A percentile compares a stretch with the other conserved stretches of the same genome.
Conservation (phyloP, 495 filamentous ascomycete species). For the Amphirosellinia nigrospora region DNA sequence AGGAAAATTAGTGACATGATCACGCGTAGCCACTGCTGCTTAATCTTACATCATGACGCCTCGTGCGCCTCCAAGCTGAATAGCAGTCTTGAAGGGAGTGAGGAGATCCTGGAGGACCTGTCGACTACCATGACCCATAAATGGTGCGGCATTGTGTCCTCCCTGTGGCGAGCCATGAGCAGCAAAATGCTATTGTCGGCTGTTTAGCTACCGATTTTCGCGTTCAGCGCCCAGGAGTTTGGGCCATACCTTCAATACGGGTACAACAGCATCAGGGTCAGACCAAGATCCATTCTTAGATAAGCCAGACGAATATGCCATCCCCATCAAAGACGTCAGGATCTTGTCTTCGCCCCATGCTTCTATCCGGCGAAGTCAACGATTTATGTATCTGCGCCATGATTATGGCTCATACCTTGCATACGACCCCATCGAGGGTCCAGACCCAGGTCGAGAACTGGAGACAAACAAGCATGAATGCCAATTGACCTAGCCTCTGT, state of each 20-base stretch:
- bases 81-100: constrained; percentile 47
- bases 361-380: constrained; percentile 31
- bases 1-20: constrained; percentile 7
- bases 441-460: constrained; percentile 51
- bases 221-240: neutral
- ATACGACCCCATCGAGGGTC: constrained; percentile 52
- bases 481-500: constrained; percentile 49
- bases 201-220: constrained; percentile 12
- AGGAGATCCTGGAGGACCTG: constrained; percentile 48
- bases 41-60: constrained; percentile 49
- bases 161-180: constrained; percentile 47
- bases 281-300: constrained; percentile 49
- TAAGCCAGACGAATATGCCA: constrained; percentile 46
- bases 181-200: constrained; percentile 43
- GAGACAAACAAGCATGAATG: constrained; percentile 48
- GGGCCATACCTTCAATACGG: constrained; percentile 42
- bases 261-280: constrained; percentile 46
- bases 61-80: constrained; percentile 47
- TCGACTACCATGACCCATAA: constrained; percentile 45
- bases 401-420: constrained; percentile 33
- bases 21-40: neutral
- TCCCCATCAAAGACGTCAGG: constrained; percentile 49
- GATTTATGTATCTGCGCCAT: neutral
- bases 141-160: constrained; percentile 49
- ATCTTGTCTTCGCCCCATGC: constrained; percentile 54